Evolutionary conservation across 1,284 basidiomycete species (phyloP).

Genomic region (Irpex rosettiformis): DNA sequence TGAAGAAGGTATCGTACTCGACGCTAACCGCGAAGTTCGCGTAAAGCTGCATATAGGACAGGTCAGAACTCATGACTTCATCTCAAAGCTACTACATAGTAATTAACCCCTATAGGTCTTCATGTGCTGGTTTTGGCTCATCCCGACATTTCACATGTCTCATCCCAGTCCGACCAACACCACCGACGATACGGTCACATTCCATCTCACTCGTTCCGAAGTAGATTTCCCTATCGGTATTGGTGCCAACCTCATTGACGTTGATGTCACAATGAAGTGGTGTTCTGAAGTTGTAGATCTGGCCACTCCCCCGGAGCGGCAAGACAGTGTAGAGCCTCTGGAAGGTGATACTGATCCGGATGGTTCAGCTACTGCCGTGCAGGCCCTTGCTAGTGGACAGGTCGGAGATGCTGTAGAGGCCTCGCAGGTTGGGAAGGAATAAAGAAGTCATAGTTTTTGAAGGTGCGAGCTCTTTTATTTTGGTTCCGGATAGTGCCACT

Average conservation of each 20-base stretch:
- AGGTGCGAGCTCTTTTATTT: too few species aligned
- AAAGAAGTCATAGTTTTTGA: not conserved
- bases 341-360: conserved; percentile 22
- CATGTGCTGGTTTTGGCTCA: conserved; percentile 82
- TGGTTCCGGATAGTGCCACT: too few species aligned
- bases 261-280: conserved; percentile 46
- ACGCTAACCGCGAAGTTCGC: conserved; percentile 71
- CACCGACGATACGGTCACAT: conserved; percentile 22
- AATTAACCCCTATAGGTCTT: conserved; percentile 44
- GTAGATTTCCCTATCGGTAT: conserved; percentile 76
- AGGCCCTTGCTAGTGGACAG: conserved; percentile 17
- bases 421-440: conserved; percentile 16
- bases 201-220: conserved; percentile 53
- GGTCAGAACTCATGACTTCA: conserved; percentile 33
- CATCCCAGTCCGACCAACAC: conserved; percentile 30
- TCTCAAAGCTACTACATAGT: not conserved
- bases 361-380: conserved; percentile 19
- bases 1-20: conserved; percentile 53
- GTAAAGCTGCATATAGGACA: conserved; percentile 76
- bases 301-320: conserved; percentile 18
- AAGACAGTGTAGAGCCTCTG: conserved; percentile 19
- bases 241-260: conserved; percentile 61
- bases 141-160: conserved; percentile 77
- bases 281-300: conserved; percentile 21
- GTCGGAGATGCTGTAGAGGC: conserved; percentile 21